phyloP scores from a whole-genome alignment of 2,329 filamentous ascomycete species.

The Penicillium sp. region DNA sequence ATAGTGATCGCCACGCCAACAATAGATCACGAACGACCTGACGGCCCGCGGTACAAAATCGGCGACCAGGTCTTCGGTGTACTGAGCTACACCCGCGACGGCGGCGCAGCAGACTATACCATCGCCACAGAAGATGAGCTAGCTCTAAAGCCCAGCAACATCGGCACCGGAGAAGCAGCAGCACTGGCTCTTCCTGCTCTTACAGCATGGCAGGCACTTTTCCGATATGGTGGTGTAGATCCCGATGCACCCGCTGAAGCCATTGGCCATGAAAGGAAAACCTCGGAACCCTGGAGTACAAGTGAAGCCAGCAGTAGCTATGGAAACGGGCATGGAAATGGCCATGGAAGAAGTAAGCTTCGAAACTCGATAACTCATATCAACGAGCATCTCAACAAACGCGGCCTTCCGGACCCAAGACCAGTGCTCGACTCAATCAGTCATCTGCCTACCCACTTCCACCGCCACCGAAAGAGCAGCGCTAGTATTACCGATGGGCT shows the following conservation, averaged over 20 bases:
- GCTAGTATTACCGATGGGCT: not conserved
- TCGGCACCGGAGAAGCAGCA: constrained; percentile 32
- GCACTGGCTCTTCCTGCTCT: constrained; percentile 38
- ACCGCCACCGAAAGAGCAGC: constrained; percentile 1
- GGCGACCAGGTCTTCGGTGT: constrained; percentile 40
- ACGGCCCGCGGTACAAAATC: constrained; percentile 37
- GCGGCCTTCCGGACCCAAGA: not conserved
- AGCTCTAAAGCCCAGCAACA: constrained; percentile 35
- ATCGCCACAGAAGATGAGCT: constrained; percentile 38
- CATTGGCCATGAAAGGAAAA: not conserved
- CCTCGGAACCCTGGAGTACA: not conserved
- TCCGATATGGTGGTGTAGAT: constrained; percentile 33
- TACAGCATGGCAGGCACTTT: constrained; percentile 43
- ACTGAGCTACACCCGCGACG: constrained; percentile 35
- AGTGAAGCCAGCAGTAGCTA: not conserved
- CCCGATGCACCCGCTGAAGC: constrained; percentile 12
- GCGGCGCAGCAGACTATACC: constrained; percentile 41
- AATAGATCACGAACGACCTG: constrained; percentile 26
- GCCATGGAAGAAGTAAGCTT: not conserved
- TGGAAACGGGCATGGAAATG: not conserved
- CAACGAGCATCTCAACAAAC: not conserved
- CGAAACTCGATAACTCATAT: not conserved
- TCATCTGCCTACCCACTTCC: not conserved
- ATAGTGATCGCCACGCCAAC: constrained; percentile 35
- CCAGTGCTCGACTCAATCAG: not conserved